These are phyloP conservation scores for Ceratocystis cubensis DNA, from an alignment of 2,329 filamentous ascomycete species.

Conservation along the genomic window DNA sequence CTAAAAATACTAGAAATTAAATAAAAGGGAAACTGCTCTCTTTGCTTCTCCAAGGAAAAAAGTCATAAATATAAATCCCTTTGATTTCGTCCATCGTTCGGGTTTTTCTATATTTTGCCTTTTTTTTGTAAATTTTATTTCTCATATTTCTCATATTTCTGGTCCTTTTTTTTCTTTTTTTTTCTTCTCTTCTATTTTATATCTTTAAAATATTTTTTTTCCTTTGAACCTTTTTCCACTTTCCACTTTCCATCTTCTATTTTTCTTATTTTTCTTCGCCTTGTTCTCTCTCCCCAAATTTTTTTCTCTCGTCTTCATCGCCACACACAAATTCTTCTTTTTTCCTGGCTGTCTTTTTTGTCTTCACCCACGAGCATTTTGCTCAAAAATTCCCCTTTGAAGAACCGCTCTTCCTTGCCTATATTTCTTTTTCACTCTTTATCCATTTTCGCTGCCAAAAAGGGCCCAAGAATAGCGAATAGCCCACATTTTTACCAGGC, in stretches of 20 bases:
- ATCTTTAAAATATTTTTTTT: not conserved
- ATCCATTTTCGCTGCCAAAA: not conserved
- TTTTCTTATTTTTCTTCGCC: conserved; percentile 2
- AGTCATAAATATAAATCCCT: not conserved
- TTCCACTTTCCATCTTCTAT: not conserved
- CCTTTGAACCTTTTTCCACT: not conserved
- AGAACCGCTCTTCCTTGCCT: not conserved
- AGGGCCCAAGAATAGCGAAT: conserved; percentile 1
- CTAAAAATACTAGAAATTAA: not conserved
- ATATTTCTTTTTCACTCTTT: not conserved
- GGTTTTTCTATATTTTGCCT: not conserved
- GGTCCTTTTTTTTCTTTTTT: not conserved
- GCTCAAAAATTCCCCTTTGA: not conserved
- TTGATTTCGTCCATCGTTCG: not conserved
- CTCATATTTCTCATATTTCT: not conserved
- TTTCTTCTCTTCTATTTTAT: not conserved
- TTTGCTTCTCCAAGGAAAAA: not conserved
- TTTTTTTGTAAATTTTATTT: not conserved
- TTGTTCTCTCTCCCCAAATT: not conserved
- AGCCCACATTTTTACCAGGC: not conserved
- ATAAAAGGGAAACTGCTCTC: not conserved
- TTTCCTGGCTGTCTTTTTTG: not conserved
- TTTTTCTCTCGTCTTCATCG: not conserved
- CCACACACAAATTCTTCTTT: not conserved
- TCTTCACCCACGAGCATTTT: not conserved